Evolutionary conservation across 192 early-diverging fungal species (phyloP).

Genomic region (Coemansia javaensis): DNA sequence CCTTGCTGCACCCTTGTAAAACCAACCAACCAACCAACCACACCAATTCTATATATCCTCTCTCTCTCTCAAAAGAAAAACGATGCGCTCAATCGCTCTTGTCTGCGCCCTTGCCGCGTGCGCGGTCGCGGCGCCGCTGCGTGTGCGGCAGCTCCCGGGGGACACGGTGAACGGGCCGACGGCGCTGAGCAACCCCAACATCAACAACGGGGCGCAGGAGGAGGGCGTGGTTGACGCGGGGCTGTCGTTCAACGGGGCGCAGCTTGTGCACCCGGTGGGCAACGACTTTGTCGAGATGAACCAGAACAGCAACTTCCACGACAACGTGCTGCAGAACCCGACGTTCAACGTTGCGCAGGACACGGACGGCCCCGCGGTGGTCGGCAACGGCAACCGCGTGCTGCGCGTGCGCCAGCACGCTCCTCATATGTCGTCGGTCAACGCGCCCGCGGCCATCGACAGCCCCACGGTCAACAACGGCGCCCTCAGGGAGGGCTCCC

Average conservation of each 20-base stretch:
- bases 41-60: not conserved
- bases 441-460: conserved; percentile 18
- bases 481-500: conserved; percentile 20
- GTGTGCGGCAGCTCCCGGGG: conserved; percentile 19
- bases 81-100: conserved; percentile 32
- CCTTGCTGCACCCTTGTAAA: too few relatives aligned
- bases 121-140: conserved; percentile 7
- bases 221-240: conserved; percentile 23
- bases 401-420: not conserved
- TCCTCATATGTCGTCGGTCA: conserved; percentile 11
- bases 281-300: conserved; percentile 21
- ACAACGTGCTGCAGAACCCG: conserved; percentile 33
- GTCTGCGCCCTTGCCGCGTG: conserved; percentile 17
- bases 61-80: not conserved
- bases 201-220: conserved; percentile 32
- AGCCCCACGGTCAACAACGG: conserved; percentile 25
- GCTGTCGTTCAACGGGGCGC: conserved; percentile 19
- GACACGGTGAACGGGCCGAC: conserved; percentile 24
- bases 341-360: conserved; percentile 19
- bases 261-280: conserved; percentile 25
- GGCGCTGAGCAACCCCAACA: conserved; percentile 24
- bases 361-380: conserved; percentile 15
- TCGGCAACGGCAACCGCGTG: conserved; percentile 21
- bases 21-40: not conserved
- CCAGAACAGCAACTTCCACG: conserved; percentile 27